Conservation (phyloP, 768 basidiomycete genomes). For the Boletus coccyginus region DNA sequence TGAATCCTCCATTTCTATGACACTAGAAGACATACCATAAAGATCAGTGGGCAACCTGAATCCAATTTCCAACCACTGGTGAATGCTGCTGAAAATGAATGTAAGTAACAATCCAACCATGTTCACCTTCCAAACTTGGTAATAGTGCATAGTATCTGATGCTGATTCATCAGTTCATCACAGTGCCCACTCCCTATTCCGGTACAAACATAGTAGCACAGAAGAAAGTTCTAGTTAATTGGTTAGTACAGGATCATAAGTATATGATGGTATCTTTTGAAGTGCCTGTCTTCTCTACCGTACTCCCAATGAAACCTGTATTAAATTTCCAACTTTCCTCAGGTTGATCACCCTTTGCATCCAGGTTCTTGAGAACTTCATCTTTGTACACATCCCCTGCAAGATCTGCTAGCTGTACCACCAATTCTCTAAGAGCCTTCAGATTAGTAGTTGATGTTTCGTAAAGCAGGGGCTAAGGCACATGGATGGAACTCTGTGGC, state of each 20-base stretch:
- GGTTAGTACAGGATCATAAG: neutral
- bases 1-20: no score
- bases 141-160: neutral
- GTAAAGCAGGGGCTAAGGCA: no score
- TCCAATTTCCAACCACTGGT: no score
- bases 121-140: neutral
- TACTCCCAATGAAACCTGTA: neutral
- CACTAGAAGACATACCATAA: no score
- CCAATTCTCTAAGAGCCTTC: neutral
- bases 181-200: no score
- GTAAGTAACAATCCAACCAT: no score
- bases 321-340: neutral
- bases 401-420: neutral
- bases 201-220: no score
- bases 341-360: neutral
- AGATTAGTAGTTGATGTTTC: neutral
- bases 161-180: no score
- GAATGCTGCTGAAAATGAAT: no score
- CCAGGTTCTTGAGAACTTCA: neutral
- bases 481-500: neutral
- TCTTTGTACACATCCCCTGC: neutral
- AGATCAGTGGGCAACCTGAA: no score
- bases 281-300: neutral
- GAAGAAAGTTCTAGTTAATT: no score
- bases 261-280: neutral